Conservation (phyloP, 108 stramenopile genomes). For the Schizochytrium sp. region DNA sequence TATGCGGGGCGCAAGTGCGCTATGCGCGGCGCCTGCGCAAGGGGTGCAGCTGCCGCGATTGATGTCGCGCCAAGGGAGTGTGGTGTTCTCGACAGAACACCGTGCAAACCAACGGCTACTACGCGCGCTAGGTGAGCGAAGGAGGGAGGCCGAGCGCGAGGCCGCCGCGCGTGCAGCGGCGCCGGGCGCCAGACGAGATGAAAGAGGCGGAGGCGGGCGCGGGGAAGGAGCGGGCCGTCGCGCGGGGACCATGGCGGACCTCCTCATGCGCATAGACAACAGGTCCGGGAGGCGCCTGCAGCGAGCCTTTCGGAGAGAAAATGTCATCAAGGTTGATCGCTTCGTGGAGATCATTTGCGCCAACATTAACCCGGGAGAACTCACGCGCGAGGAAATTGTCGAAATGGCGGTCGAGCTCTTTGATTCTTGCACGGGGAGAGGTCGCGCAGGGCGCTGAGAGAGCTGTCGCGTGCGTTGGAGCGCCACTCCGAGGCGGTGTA, state of each 20-base stretch:
- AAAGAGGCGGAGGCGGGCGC: too few relatives aligned
- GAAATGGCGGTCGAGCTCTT: background rate
- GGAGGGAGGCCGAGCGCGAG: too few relatives aligned
- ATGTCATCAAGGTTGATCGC: background rate
- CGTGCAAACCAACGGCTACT: too few relatives aligned
- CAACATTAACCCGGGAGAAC: background rate
- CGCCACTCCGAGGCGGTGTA: background rate
- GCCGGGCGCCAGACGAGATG: too few relatives aligned
- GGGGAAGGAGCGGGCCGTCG: background rate
- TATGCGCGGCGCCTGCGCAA: too few relatives aligned
- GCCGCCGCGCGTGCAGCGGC: too few relatives aligned
- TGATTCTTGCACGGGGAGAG: background rate
- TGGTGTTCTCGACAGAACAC: too few relatives aligned
- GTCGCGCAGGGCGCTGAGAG: background rate
- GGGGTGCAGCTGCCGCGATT: too few relatives aligned
- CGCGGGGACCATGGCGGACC: background rate
- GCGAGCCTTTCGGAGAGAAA: background rate
- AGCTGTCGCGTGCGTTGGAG: background rate
- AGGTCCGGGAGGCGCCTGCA: background rate
- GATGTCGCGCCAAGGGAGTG: too few relatives aligned
- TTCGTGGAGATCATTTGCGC: background rate
- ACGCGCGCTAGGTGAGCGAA: too few relatives aligned
- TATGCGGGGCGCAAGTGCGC: too few relatives aligned
- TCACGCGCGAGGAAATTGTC: background rate
- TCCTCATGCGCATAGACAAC: conserved; percentile 9